These are phyloP conservation scores for Lizonia empirigonia DNA, from an alignment of 2,329 filamentous ascomycete genomes.

Conservation along the genomic window DNA sequence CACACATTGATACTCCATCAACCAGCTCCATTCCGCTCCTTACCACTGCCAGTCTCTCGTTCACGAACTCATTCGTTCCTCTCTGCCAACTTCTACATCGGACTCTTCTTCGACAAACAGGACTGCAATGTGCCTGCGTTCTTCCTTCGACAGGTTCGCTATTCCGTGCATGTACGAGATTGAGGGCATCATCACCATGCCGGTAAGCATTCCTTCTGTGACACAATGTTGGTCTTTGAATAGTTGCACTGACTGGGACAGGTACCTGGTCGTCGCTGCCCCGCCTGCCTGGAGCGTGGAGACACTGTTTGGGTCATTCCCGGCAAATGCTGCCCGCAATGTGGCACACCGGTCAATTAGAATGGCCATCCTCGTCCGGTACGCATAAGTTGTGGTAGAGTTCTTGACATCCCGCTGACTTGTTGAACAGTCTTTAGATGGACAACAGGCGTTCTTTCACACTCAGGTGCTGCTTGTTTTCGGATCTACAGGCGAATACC, in stretches of 20 bases:
- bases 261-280: slow-evolving; percentile 50
- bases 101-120: background rate
- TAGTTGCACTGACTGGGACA: slow-evolving; percentile 18
- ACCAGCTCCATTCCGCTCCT: background rate
- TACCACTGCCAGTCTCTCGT: background rate
- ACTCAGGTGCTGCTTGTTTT: slow-evolving; percentile 13
- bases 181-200: slow-evolving; percentile 43
- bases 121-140: slow-evolving; percentile 36
- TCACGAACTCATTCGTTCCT: background rate
- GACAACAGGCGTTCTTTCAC: background rate
- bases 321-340: slow-evolving; percentile 48
- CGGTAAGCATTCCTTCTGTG: slow-evolving; percentile 31
- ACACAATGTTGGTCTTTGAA: background rate
- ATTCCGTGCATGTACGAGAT: slow-evolving; percentile 37
- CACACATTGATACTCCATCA: slow-evolving; percentile 2
- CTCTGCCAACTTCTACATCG: background rate
- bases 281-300: slow-evolving; percentile 48
- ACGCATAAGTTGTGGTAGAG: background rate
- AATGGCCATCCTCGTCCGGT: background rate
- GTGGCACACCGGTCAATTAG: slow-evolving; percentile 49
- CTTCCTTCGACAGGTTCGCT: slow-evolving; percentile 31
- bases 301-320: slow-evolving; percentile 50
- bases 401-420: slow-evolving; percentile 5
- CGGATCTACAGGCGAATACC: slow-evolving; percentile 16
- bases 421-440: background rate